Conservation (phyloP, 352 stramenopile genomes). For the Globisporangium alternatum region DNA sequence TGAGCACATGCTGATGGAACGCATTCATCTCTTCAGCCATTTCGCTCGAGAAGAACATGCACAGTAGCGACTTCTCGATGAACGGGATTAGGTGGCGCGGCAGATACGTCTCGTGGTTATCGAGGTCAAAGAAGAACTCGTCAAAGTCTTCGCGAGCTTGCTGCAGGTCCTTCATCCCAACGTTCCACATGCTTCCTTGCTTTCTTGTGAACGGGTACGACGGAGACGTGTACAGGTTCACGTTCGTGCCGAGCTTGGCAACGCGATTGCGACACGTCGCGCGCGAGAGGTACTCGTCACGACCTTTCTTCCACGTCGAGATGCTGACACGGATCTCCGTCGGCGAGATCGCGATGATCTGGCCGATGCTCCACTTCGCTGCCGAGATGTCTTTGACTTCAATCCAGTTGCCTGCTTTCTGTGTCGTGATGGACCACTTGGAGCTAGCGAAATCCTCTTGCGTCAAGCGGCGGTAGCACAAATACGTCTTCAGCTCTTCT, state of each 20-base stretch:
- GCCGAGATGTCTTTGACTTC: conserved; percentile 77
- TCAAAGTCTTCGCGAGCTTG: conserved; percentile 68
- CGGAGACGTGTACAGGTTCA: conserved; percentile 73
- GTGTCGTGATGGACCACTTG: conserved; percentile 68
- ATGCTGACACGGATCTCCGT: conserved; percentile 74
- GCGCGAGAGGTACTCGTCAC: conserved; percentile 70
- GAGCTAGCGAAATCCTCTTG: conserved; percentile 63
- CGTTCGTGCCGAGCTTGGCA: conserved; percentile 69
- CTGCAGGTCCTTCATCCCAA: conserved; percentile 62
- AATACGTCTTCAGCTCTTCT: conserved; percentile 60
- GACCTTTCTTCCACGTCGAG: conserved; percentile 59
- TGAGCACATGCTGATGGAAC: conserved; percentile 80
- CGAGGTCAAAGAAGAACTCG: conserved; percentile 58
- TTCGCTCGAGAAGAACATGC: conserved; percentile 63
- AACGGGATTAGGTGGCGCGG: conserved; percentile 57
- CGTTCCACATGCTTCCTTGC: conserved; percentile 65
- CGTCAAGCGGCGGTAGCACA: conserved; percentile 68
- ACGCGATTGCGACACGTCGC: conserved; percentile 59
- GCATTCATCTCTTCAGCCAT: conserved; percentile 71
- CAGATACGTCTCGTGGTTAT: conserved; percentile 50
- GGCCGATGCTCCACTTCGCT: conserved; percentile 72
- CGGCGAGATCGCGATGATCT: conserved; percentile 63
- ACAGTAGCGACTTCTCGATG: conserved; percentile 73
- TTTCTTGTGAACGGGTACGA: conserved; percentile 77
- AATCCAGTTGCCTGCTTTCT: conserved; percentile 75